phyloP scores from a whole-genome alignment of 345 rosid genomes.

The Eucalyptus pumila region DNA sequence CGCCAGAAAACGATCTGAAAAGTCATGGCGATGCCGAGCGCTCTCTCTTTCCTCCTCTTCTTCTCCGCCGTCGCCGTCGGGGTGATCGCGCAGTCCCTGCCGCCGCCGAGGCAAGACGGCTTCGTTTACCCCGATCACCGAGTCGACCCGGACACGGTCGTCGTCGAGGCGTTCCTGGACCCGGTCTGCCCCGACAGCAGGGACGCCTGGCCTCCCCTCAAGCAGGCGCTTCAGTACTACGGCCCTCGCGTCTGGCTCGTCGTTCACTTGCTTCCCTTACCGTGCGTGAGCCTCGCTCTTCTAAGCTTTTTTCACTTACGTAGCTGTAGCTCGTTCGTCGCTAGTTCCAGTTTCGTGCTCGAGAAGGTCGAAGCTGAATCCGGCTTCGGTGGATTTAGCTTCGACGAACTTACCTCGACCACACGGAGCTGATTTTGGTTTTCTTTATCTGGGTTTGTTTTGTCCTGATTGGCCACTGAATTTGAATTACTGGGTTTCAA shows the following conservation, averaged over 20 bases:
- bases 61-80: background rate
- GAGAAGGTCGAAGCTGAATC: background rate
- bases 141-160: conserved; percentile 26
- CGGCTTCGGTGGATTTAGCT: background rate
- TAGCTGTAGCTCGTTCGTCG: background rate
- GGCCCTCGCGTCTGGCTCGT: conserved; percentile 45
- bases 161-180: conserved; percentile 76
- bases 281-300: conserved; percentile 32
- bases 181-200: conserved; percentile 89
- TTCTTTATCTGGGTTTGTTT: background rate
- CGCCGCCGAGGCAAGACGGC: conserved; percentile 72
- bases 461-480: background rate
- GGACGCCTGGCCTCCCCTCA: conserved; percentile 80
- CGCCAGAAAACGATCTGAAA: background rate
- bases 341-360: background rate
- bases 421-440: background rate
- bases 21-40: background rate
- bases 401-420: background rate
- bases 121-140: conserved; percentile 29
- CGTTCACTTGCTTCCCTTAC: conserved; percentile 78
- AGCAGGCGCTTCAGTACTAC: conserved; percentile 44
- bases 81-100: conserved; percentile 43
- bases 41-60: background rate
- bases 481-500: background rate
- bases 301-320: background rate